A percentile compares a stretch with the other conserved stretches of the same genome.
Evolutionary conservation across 305 asterid species (phyloP).

Genomic region (Euphrasia arctica): DNA sequence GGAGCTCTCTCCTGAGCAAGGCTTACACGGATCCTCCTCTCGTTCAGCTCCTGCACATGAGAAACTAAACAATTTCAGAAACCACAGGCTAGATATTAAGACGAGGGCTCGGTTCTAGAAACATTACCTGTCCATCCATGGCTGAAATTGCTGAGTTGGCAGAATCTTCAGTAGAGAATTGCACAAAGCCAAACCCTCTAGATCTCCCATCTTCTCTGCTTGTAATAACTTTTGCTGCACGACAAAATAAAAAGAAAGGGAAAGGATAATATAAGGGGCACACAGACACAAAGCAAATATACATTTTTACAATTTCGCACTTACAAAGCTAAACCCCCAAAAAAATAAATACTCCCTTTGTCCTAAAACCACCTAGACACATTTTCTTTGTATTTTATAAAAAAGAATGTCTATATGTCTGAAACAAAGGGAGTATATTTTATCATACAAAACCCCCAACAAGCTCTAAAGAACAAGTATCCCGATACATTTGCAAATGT

Average conservation of each 20-base stretch:
- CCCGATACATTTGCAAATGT: neutral
- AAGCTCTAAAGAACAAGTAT: neutral
- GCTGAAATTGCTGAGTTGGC: slow-evolving; percentile 68
- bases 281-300: neutral
- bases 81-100: neutral
- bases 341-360: too few relatives aligned
- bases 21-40: slow-evolving; percentile 79
- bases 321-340: too few relatives aligned
- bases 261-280: neutral
- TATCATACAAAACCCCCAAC: neutral
- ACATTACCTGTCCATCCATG: slow-evolving; percentile 67
- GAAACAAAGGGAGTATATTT: too few relatives aligned
- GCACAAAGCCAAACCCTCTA: slow-evolving; percentile 85
- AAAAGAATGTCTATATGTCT: too few relatives aligned
- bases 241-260: neutral
- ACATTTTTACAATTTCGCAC: too few relatives aligned
- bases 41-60: slow-evolving; percentile 46
- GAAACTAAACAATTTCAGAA: neutral
- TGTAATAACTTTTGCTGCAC: slow-evolving; percentile 63
- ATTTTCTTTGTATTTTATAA: too few relatives aligned
- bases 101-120: neutral
- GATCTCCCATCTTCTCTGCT: slow-evolving; percentile 87
- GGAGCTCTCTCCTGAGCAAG: slow-evolving; percentile 60
- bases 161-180: slow-evolving; percentile 39
- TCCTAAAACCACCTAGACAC: too few relatives aligned